Percentiles rank a stretch among this genome's conserved stretches.
Conservation (phyloP, 2,329 filamentous ascomycete genomes). For the Colletotrichum navitas region DNA sequence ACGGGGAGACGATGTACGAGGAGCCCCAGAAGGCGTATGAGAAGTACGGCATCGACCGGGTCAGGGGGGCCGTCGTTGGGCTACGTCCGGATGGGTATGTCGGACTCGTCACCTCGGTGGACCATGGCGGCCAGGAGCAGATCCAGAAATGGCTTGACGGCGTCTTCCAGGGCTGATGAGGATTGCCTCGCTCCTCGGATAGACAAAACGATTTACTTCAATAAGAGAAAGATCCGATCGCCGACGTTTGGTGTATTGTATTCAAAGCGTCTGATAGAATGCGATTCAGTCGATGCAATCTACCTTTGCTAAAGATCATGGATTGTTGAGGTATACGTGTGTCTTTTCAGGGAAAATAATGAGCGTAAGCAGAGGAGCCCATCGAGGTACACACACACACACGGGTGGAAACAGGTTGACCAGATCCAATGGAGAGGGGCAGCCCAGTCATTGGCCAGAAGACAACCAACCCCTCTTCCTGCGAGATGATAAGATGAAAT, state of each 20-base stretch:
- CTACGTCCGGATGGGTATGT: conserved; percentile 37
- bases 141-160: conserved; percentile 33
- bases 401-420: not conserved
- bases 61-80: conserved; percentile 29
- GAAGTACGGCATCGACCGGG: conserved; percentile 67
- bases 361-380: not conserved
- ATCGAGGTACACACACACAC: not conserved
- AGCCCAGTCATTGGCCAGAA: not conserved
- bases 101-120: conserved; percentile 27
- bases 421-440: not conserved
- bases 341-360: not conserved
- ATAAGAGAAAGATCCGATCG: too few relatives aligned
- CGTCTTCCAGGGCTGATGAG: conserved; percentile 2
- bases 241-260: not conserved
- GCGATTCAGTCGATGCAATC: too few relatives aligned
- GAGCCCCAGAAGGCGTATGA: conserved; percentile 64
- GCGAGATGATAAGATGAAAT: not conserved
- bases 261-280: not conserved
- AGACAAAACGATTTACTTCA: not conserved
- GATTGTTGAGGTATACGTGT: not conserved
- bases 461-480: not conserved
- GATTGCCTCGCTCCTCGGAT: not conserved
- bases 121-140: conserved; percentile 10
- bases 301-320: too few relatives aligned
- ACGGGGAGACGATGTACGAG: conserved; percentile 66